Percentiles rank a stretch among this genome's conserved stretches.
phyloP scores from a whole-genome alignment of 2,329 filamentous ascomycete species.

The Talaromyces atroroseus region DNA sequence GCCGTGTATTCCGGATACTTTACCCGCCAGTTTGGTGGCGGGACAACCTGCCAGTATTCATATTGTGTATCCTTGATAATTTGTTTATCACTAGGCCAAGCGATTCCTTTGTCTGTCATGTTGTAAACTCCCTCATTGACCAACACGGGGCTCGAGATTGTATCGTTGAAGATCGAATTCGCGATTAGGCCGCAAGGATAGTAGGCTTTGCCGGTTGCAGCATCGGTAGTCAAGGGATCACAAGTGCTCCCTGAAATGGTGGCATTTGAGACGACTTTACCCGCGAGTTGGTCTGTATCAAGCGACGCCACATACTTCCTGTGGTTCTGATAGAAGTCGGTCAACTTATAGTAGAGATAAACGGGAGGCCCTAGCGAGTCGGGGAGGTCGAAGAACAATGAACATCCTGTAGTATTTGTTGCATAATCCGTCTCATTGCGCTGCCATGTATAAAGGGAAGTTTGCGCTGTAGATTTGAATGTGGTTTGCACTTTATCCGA shows the following conservation, averaged over 20 bases:
- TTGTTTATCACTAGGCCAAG: conserved; percentile 77
- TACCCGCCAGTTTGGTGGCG: conserved; percentile 78
- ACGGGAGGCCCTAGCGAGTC: conserved; percentile 76
- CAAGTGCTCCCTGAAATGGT: conserved; percentile 67
- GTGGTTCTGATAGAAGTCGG: conserved; percentile 99
- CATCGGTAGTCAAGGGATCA: conserved; percentile 60
- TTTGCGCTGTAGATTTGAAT: conserved; percentile 58
- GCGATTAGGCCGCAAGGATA: conserved; percentile 96
- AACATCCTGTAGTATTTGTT: conserved; percentile 53
- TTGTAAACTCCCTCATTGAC: conserved; percentile 58
- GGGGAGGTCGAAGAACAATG: conserved; percentile 71
- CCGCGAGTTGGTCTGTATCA: conserved; percentile 75
- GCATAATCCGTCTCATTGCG: conserved; percentile 15
- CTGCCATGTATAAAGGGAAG: conserved; percentile 28
- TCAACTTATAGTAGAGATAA: conserved; percentile 88
- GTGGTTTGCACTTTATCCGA: conserved; percentile 55
- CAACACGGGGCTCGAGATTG: conserved; percentile 62
- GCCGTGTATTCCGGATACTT: conserved; percentile 67
- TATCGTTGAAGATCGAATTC: conserved; percentile 96
- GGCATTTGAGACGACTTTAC: conserved; percentile 54
- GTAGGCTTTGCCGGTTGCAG: conserved; percentile 59
- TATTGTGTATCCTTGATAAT: conserved; percentile 71
- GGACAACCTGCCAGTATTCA: conserved; percentile 59
- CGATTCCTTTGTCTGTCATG: conserved; percentile 74
- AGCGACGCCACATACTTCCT: conserved; percentile 91